phyloP scores from a whole-genome alignment of 2,329 filamentous ascomycete species.

The Fusarium keratoplasticum region DNA sequence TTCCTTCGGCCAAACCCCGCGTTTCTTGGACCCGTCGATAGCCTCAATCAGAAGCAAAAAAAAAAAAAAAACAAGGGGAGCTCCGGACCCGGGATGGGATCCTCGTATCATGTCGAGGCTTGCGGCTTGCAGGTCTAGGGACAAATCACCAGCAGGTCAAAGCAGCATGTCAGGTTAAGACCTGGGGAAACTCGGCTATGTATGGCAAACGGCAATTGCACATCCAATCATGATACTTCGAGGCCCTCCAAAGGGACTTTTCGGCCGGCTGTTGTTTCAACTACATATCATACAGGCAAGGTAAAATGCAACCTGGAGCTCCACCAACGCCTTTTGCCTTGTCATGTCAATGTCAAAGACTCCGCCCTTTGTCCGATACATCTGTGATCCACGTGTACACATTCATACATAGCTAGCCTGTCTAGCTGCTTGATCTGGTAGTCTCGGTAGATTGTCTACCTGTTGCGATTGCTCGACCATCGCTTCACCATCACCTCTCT shows the following conservation, averaged over 20 bases:
- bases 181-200: neutral
- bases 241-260: neutral
- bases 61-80: slow-evolving; percentile 2
- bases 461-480: slow-evolving; percentile 85
- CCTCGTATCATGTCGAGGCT: slow-evolving; percentile 2
- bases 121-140: neutral
- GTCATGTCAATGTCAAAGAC: neutral
- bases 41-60: slow-evolving; percentile 31
- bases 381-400: neutral
- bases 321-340: slow-evolving; percentile 21
- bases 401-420: slow-evolving; percentile 20
- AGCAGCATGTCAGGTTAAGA: neutral
- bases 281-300: slow-evolving; percentile 11
- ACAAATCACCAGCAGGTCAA: neutral
- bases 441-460: slow-evolving; percentile 41
- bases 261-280: neutral
- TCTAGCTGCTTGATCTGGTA: neutral
- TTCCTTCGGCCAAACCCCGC: slow-evolving; percentile 40
- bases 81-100: slow-evolving; percentile 5
- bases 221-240: neutral
- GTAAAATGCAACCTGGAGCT: slow-evolving; percentile 6
- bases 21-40: slow-evolving; percentile 32
- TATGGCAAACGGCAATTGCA: neutral
- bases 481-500: slow-evolving; percentile 84
- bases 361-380: neutral